phyloP scores from a whole-genome alignment of 1,284 basidiomycete species.

The Afroboletus lepidellus region DNA sequence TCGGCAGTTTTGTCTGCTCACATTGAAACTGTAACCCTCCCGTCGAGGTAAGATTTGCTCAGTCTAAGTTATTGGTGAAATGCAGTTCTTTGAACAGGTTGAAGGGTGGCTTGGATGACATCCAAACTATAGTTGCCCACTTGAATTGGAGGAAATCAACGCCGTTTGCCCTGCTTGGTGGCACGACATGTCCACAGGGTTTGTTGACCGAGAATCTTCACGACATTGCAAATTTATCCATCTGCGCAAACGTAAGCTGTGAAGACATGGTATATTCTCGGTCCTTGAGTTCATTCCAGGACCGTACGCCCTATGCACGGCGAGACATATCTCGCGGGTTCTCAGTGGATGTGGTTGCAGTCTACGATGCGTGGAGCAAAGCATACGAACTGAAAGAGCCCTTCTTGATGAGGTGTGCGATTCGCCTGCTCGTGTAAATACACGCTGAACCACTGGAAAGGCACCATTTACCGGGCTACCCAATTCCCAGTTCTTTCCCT shows the following conservation, averaged over 20 bases:
- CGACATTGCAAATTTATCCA: constrained; percentile 47
- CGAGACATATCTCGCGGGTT: constrained; percentile 60
- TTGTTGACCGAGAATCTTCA: constrained; percentile 28
- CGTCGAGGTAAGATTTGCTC: constrained; percentile 49
- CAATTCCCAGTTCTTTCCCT: constrained; percentile 52
- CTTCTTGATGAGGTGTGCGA: constrained; percentile 37
- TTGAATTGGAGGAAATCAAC: constrained; percentile 56
- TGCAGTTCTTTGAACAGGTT: constrained; percentile 33
- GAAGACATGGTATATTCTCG: background rate
- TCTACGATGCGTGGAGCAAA: constrained; percentile 41
- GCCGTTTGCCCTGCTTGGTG: constrained; percentile 58
- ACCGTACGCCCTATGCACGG: constrained; percentile 37
- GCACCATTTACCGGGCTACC: constrained; percentile 44
- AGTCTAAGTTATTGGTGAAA: background rate
- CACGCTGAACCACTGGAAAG: constrained; percentile 27
- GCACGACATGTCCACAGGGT: constrained; percentile 46
- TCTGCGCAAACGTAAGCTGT: constrained; percentile 25
- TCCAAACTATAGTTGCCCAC: constrained; percentile 47
- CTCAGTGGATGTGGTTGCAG: constrained; percentile 33
- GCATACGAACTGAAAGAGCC: constrained; percentile 32
- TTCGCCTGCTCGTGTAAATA: background rate
- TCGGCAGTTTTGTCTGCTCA: constrained; percentile 69
- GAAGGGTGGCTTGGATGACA: constrained; percentile 39
- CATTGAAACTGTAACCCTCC: constrained; percentile 63
- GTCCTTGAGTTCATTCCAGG: constrained; percentile 12